phyloP scores from a whole-genome alignment of 345 rosid genomes.

The Boechera stricta region DNA sequence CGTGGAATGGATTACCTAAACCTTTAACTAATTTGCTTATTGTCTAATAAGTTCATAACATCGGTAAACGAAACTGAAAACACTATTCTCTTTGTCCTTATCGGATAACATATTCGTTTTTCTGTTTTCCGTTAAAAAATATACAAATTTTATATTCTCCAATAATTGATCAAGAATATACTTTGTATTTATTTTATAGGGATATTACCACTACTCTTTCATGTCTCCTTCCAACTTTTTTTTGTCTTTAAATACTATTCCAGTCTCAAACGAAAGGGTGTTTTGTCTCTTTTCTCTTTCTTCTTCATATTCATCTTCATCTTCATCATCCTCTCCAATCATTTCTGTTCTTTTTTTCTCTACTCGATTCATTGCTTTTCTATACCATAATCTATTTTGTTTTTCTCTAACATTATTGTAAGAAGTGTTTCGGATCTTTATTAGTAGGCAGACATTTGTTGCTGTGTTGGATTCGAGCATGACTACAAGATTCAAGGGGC shows the following conservation, averaged over 20 bases:
- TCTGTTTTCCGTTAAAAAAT: constrained; percentile 39
- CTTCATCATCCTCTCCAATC: constrained; percentile 27
- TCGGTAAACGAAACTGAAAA: neutral
- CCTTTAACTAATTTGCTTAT: constrained; percentile 26
- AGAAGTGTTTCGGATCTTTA: constrained; percentile 11
- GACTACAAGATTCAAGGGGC: constrained; percentile 83
- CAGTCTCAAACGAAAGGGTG: constrained; percentile 29
- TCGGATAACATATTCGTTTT: constrained; percentile 46
- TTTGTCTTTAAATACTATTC: constrained; percentile 39
- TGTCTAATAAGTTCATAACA: constrained; percentile 1
- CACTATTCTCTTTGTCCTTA: constrained; percentile 30
- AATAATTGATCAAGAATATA: constrained; percentile 39
- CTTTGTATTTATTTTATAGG: neutral
- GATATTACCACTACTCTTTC: constrained; percentile 40
- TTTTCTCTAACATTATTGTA: neutral
- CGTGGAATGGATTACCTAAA: constrained; percentile 34
- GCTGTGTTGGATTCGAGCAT: constrained; percentile 45
- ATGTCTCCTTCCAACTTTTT: constrained; percentile 37
- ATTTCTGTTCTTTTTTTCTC: neutral
- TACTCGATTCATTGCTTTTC: neutral
- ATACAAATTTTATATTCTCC: constrained; percentile 23
- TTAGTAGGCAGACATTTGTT: neutral
- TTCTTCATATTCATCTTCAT: neutral
- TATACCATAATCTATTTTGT: neutral
- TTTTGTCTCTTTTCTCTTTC: constrained; percentile 38